Conservation (phyloP, 257 asterid species). For the Perilla frutescens region DNA sequence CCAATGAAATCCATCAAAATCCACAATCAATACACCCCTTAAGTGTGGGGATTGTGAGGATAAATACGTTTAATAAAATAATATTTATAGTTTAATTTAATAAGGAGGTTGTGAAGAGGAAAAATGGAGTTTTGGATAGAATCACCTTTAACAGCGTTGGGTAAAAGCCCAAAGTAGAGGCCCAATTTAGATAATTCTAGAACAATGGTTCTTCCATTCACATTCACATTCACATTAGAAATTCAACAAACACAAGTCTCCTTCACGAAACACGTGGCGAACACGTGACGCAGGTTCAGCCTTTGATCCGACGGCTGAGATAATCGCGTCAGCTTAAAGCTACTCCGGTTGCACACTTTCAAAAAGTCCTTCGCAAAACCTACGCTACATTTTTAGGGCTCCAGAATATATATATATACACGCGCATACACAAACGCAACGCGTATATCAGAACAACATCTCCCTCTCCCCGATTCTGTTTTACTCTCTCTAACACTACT, state of each 20-base stretch:
- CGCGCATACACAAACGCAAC: neutral
- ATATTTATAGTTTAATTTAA: too few relatives aligned
- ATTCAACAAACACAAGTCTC: constrained; percentile 1
- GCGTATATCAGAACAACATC: neutral
- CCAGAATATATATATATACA: constrained; percentile 31
- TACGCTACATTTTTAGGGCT: constrained; percentile 40
- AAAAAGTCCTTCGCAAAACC: constrained; percentile 45
- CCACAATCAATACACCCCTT: too few relatives aligned
- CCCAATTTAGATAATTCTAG: constrained; percentile 30
- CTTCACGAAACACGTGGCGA: constrained; percentile 26
- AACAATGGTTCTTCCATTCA: neutral
- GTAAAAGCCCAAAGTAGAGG: constrained; percentile 6
- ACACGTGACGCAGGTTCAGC: constrained; percentile 20
- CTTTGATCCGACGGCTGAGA: constrained; percentile 58
- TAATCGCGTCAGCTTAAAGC: constrained; percentile 65
- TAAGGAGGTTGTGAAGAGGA: too few relatives aligned
- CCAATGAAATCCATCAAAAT: too few relatives aligned
- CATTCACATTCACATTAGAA: constrained; percentile 13
- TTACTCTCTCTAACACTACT: neutral
- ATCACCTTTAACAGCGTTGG: neutral
- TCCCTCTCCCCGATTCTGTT: neutral
- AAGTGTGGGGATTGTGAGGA: too few relatives aligned
- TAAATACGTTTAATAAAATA: too few relatives aligned
- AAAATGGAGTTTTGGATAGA: too few relatives aligned
- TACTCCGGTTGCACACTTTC: constrained; percentile 35